A percentile compares a stretch with the other conserved stretches of the same genome.
Conservation (phyloP, 805 yeast genomes). For the Hagleromyces aurorensis region DNA sequence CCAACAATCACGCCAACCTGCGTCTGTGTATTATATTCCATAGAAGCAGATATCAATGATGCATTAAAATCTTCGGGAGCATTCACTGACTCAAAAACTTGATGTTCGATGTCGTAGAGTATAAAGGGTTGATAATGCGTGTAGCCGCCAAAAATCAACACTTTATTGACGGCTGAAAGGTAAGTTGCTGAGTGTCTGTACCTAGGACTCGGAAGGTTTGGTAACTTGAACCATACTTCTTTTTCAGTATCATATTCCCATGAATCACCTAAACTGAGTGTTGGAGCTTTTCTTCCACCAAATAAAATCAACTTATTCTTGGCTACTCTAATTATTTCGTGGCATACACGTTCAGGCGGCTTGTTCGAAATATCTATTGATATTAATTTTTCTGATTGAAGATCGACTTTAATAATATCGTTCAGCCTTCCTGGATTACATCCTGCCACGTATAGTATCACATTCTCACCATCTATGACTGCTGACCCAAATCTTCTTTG, state of each 20-base stretch:
- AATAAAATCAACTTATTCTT: constrained; percentile 33
- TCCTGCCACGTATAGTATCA: constrained; percentile 33
- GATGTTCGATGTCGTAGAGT: constrained; percentile 10
- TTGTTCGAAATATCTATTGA: constrained; percentile 13
- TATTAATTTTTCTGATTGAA: background rate
- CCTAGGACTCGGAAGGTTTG: constrained; percentile 38
- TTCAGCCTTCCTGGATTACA: constrained; percentile 25
- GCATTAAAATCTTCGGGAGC: constrained; percentile 5
- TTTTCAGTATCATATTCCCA: constrained; percentile 31
- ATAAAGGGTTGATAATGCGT: constrained; percentile 16
- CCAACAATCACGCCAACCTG: constrained; percentile 18
- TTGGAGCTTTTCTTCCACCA: constrained; percentile 68
- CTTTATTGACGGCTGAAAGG: constrained; percentile 17
- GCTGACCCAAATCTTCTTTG: constrained; percentile 24
- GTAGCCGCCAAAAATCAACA: constrained; percentile 49
- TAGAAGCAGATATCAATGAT: constrained; percentile 22
- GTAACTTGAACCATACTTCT: constrained; percentile 35
- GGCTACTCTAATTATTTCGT: constrained; percentile 28
- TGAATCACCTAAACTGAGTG: constrained; percentile 35
- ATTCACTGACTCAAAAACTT: constrained; percentile 12
- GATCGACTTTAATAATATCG: constrained; percentile 10
- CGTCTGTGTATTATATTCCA: constrained; percentile 10
- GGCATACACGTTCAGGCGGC: constrained; percentile 47
- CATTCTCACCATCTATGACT: constrained; percentile 1
- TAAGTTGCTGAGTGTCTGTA: constrained; percentile 46